Conservation (phyloP, 1,284 basidiomycete genomes). For the Cutaneotrichosporon spelunceum region DNA sequence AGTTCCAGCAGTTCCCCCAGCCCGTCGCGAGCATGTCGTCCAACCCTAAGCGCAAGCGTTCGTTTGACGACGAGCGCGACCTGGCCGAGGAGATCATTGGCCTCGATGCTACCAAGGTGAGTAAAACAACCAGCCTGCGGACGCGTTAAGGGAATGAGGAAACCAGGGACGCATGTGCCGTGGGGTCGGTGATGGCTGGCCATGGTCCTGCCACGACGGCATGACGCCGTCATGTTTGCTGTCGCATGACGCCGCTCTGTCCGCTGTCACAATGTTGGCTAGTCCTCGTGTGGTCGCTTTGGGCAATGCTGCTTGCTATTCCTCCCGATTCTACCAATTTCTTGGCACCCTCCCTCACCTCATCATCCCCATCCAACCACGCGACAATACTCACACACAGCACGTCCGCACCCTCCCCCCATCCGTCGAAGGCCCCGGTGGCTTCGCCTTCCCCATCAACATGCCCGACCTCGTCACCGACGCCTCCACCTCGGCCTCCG, state of each 20-base stretch:
- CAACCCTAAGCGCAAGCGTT: constrained; percentile 44
- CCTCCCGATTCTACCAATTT: neutral
- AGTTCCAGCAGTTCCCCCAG: constrained; percentile 15
- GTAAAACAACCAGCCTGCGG: neutral
- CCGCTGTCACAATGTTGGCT: neutral
- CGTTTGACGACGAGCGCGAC: constrained; percentile 25
- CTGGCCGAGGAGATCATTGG: constrained; percentile 4
- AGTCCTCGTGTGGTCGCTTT: neutral
- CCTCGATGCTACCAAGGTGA: constrained; percentile 12
- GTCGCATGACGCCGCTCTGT: neutral
- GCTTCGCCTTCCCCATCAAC: constrained; percentile 25
- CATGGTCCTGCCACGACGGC: neutral
- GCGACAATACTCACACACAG: constrained; percentile 8
- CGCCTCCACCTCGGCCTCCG: constrained; percentile 18
- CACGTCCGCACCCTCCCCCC: constrained; percentile 21
- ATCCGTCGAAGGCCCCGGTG: constrained; percentile 13
- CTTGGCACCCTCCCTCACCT: neutral
- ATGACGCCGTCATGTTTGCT: neutral
- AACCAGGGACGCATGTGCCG: neutral
- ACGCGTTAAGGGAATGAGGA: neutral
- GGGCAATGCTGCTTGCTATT: neutral
- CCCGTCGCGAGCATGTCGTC: constrained; percentile 29
- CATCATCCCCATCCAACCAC: neutral
- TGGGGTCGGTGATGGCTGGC: neutral
- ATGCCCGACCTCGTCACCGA: constrained; percentile 43